A percentile compares a stretch with the other conserved stretches of the same genome.
Conservation (phyloP, 129 eudicot species). For the Tagetes patula region DNA sequence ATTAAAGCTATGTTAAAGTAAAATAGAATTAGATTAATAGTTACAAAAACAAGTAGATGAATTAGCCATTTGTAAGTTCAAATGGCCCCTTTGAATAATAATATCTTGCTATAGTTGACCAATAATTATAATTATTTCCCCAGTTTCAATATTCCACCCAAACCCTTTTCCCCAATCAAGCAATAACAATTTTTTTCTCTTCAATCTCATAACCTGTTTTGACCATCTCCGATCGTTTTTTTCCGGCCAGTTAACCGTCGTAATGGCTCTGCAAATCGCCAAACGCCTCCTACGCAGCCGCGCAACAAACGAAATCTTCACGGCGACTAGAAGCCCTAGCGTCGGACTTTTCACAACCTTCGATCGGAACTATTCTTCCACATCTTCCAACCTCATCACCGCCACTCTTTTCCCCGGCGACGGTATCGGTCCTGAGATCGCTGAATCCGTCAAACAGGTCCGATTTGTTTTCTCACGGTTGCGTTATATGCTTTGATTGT, state of each 20-base stretch:
- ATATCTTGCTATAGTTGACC: conserved; percentile 6
- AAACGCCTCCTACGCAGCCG: conserved; percentile 61
- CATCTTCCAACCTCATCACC: conserved; percentile 56
- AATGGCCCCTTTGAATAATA: not conserved
- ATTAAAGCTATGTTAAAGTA: no score
- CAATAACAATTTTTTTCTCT: conserved; percentile 23
- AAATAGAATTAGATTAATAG: no score
- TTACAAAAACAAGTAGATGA: no score
- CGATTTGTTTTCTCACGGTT: not conserved
- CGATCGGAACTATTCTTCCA: conserved; percentile 47
- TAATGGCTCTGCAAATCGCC: conserved; percentile 74
- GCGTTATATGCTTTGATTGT: not conserved
- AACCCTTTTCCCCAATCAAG: conserved; percentile 21
- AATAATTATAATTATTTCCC: not conserved
- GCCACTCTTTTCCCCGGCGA: conserved; percentile 98
- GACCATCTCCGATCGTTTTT: conserved; percentile 18
- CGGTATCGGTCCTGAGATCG: conserved; percentile 99
- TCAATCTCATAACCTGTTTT: conserved; percentile 20
- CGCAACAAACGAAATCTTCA: conserved; percentile 36
- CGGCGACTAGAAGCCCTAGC: conserved; percentile 33
- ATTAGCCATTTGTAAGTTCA: not conserved
- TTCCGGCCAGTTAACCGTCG: conserved; percentile 7
- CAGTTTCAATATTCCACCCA: not conserved
- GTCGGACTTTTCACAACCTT: conserved; percentile 24
- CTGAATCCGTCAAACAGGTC: conserved; percentile 89